phyloP scores from a whole-genome alignment of 2,329 filamentous ascomycete species.

The Neonectria hederae region DNA sequence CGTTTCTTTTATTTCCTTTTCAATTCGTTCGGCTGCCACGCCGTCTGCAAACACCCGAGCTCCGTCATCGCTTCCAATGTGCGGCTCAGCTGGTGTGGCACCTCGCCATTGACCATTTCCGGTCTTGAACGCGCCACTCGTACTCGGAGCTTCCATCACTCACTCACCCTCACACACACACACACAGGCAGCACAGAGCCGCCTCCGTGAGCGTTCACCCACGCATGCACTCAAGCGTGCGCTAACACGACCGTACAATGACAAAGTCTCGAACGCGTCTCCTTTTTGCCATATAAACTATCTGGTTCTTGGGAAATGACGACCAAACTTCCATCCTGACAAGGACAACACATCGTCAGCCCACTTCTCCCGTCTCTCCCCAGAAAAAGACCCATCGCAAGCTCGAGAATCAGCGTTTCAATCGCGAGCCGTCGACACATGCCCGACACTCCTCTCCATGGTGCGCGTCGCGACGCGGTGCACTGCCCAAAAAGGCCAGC shows the following conservation, averaged over 20 bases:
- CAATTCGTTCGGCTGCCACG: background rate
- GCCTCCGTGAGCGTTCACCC: background rate
- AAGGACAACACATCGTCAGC: background rate
- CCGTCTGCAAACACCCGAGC: too few relatives aligned
- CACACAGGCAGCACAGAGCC: background rate
- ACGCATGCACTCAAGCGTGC: constrained; percentile 1
- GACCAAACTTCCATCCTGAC: background rate
- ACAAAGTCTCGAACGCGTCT: background rate
- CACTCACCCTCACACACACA: background rate
- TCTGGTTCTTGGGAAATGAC: background rate
- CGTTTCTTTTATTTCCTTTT: background rate
- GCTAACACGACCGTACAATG: background rate
- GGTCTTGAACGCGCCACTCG: background rate
- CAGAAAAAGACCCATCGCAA: background rate
- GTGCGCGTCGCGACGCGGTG: constrained; percentile 26
- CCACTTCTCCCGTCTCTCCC: background rate
- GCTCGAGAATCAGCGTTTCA: background rate
- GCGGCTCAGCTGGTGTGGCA: constrained; percentile 1
- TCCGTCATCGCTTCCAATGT: too few relatives aligned
- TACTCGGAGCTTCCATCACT: background rate
- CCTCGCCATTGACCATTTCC: background rate
- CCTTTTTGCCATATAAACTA: background rate
- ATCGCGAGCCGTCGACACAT: constrained; percentile 1
- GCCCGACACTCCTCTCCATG: background rate
- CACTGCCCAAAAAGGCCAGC: constrained; percentile 16